phyloP scores from a whole-genome alignment of 345 rosid species.

The Arabidopsis thaliana region TAIR10.1 NC_003074.8:2043001-2043500 shows the following conservation, averaged over 20 bases:
- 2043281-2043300: neutral
- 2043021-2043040: neutral
- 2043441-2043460: neutral
- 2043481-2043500: neutral
- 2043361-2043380: neutral
- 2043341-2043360: slow-evolving; percentile 9
- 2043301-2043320: neutral
- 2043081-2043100: slow-evolving; percentile 21
- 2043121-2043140: neutral
- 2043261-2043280: neutral
- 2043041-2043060: neutral
- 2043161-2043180: neutral
- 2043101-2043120: neutral
- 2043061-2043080: slow-evolving; percentile 1
- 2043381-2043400: neutral
- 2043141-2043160: neutral
- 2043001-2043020: slow-evolving; percentile 36
- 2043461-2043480: neutral
- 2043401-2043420: slow-evolving; percentile 14
- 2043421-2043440: neutral
- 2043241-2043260: neutral
- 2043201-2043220: neutral
- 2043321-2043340: neutral
- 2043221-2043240: neutral
- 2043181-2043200: neutral